These are phyloP conservation scores for Fomitopsis palustris DNA, from an alignment of 1,284 basidiomycete species.

Conservation along the genomic window DNA sequence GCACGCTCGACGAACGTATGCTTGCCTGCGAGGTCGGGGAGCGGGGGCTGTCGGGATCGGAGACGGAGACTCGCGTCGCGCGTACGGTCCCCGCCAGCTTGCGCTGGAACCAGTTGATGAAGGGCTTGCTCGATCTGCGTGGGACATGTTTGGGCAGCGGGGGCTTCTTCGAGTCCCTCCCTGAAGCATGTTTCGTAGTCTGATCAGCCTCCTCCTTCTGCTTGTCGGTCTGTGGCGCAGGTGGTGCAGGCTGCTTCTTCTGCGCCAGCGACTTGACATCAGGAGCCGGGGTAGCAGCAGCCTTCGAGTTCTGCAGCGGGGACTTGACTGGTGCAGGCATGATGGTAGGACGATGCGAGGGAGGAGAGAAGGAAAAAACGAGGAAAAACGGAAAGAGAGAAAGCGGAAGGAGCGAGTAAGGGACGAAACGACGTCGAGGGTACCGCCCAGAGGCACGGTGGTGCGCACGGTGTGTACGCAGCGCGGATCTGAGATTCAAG, in stretches of 20 bases:
- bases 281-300: conserved; percentile 5
- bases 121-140: conserved; percentile 75
- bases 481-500: background rate
- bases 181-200: conserved; percentile 8
- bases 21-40: conserved; percentile 17
- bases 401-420: background rate
- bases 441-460: background rate
- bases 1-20: conserved; percentile 18
- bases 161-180: conserved; percentile 13
- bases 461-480: background rate
- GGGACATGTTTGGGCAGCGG: conserved; percentile 46
- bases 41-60: conserved; percentile 30
- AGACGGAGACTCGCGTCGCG: conserved; percentile 38
- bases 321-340: conserved; percentile 11
- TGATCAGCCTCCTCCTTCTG: conserved; percentile 22
- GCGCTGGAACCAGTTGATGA: conserved; percentile 89
- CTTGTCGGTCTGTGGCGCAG: conserved; percentile 12
- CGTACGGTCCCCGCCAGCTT: conserved; percentile 74
- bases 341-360: background rate
- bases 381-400: background rate
- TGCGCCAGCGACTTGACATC: background rate
- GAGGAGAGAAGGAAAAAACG: background rate
- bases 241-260: conserved; percentile 6
- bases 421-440: conserved; percentile 2
- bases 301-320: conserved; percentile 10